A percentile compares a stretch with the other conserved stretches of the same genome.
phyloP scores from a whole-genome alignment of 345 rosid species.

The Aquilaria yunnanensis region DNA sequence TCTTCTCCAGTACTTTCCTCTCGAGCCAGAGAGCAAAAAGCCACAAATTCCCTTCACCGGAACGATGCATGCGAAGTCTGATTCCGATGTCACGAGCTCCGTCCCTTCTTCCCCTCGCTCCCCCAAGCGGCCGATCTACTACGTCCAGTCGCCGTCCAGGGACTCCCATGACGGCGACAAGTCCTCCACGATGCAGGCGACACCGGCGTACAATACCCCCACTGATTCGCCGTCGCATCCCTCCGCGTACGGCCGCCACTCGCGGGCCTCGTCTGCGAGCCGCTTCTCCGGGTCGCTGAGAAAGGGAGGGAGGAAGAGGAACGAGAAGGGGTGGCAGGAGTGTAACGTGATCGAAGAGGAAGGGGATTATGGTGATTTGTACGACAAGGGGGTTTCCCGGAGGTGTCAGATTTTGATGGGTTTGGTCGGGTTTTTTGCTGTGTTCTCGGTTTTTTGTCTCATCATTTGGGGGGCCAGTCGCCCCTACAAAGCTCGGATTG shows the following conservation, averaged over 20 bases:
- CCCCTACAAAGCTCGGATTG: constrained; percentile 48
- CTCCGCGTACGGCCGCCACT: constrained; percentile 48
- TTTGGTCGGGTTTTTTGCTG: constrained; percentile 29
- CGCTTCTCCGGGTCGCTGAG: constrained; percentile 49
- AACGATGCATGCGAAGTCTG: constrained; percentile 35
- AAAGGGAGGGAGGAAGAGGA: constrained; percentile 47
- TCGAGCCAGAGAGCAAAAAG: too few species aligned
- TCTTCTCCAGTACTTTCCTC: too few species aligned
- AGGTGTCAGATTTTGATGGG: constrained; percentile 53
- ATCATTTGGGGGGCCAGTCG: constrained; percentile 82
- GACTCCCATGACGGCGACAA: constrained; percentile 85
- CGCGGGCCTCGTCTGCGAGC: constrained; percentile 53
- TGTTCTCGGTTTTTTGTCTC: constrained; percentile 65
- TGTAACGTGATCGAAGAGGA: constrained; percentile 63
- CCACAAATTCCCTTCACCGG: too few species aligned
- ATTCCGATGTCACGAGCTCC: constrained; percentile 63
- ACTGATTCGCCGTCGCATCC: constrained; percentile 79
- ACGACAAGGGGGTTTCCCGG: constrained; percentile 33
- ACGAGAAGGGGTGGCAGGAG: constrained; percentile 70
- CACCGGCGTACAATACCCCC: constrained; percentile 51
- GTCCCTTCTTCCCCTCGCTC: constrained; percentile 78
- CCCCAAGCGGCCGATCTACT: constrained; percentile 62
- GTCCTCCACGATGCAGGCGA: constrained; percentile 61
- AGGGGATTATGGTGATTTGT: constrained; percentile 36
- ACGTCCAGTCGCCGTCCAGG: constrained; percentile 76